Percentiles rank a stretch among this genome's conserved stretches.
These are phyloP conservation scores for Xylariaceae sp. DNA, from an alignment of 2,329 filamentous ascomycete species.

Conservation along the genomic window DNA sequence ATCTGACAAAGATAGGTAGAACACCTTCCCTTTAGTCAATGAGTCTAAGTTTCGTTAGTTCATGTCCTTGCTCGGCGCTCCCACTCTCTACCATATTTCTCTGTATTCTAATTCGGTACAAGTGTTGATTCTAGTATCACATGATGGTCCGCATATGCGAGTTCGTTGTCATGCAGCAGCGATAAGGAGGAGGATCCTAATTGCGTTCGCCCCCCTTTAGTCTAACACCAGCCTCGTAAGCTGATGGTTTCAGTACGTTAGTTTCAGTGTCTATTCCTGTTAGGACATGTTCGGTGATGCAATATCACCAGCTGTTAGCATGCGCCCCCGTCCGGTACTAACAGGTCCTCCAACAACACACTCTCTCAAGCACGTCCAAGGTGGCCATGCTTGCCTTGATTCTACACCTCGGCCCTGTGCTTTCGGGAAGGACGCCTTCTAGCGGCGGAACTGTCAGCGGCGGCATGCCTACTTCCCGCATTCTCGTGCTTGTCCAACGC, in stretches of 20 bases:
- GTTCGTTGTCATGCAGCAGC: no score
- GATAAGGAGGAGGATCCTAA: not conserved
- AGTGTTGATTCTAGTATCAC: slow-evolving; percentile 22
- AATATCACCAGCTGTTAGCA: slow-evolving; percentile 7
- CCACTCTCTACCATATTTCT: no score
- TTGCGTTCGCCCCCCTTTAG: no score
- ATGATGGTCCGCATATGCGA: slow-evolving; percentile 28
- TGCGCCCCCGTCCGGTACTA: slow-evolving; percentile 11
- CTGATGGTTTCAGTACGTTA: slow-evolving; percentile 7
- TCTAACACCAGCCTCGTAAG: not conserved
- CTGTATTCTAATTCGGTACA: no score
- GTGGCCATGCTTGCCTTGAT: not conserved
- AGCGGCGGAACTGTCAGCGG: slow-evolving; percentile 34
- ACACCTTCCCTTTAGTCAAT: no score
- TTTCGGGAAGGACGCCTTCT: slow-evolving; percentile 33
- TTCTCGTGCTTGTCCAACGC: slow-evolving; percentile 30
- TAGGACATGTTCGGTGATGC: not conserved
- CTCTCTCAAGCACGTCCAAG: not conserved
- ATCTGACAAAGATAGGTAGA: no score
- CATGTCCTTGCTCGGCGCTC: no score
- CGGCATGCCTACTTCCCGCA: slow-evolving; percentile 33
- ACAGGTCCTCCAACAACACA: not conserved
- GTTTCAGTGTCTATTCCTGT: slow-evolving; percentile 9
- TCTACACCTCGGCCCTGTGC: slow-evolving; percentile 20
- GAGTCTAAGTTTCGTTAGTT: no score